Percentiles rank a stretch among this genome's conserved stretches.
phyloP scores from a whole-genome alignment of 1,139 yeast genomes.

The Eremothecium sinecaudum region DNA sequence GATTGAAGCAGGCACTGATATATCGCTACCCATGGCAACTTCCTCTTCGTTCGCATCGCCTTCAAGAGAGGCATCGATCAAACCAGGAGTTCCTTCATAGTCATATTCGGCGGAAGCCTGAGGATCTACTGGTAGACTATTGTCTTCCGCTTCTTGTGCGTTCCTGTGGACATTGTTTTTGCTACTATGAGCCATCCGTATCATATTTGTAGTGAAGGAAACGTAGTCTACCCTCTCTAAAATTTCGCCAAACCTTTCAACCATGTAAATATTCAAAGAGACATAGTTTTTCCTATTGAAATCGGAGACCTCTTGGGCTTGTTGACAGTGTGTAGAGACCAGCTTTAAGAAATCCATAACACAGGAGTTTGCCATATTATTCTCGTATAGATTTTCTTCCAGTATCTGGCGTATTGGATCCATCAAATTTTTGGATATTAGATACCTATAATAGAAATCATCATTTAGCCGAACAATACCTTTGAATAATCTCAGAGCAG shows the following conservation, averaged over 20 bases:
- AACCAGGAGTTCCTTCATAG: too few species aligned
- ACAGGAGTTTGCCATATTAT: constrained; percentile 66
- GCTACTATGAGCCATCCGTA: too few species aligned
- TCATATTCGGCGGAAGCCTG: too few species aligned
- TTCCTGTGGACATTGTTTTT: too few species aligned
- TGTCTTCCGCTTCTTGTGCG: too few species aligned
- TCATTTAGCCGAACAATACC: constrained; percentile 53
- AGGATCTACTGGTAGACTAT: too few species aligned
- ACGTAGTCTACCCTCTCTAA: constrained; percentile 34
- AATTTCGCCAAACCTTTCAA: constrained; percentile 35
- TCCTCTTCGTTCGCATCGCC: too few species aligned
- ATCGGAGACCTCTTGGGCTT: constrained; percentile 17
- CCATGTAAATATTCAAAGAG: constrained; percentile 42
- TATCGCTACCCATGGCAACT: too few species aligned
- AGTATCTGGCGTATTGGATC: constrained; percentile 44
- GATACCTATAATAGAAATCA: constrained; percentile 45
- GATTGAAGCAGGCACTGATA: too few species aligned
- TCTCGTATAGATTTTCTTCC: constrained; percentile 40
- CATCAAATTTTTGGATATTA: constrained; percentile 49
- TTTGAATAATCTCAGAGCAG: constrained; percentile 58
- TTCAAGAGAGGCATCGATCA: too few species aligned
- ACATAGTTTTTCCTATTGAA: constrained; percentile 36
- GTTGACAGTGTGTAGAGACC: constrained; percentile 31
- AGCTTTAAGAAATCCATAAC: constrained; percentile 62
- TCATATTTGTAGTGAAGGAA: constrained; percentile 30